A percentile compares a stretch with the other conserved stretches of the same genome.
Evolutionary conservation across 805 yeast genomes (phyloP).

Genomic region (Saccharomycopsis fodiens): DNA sequence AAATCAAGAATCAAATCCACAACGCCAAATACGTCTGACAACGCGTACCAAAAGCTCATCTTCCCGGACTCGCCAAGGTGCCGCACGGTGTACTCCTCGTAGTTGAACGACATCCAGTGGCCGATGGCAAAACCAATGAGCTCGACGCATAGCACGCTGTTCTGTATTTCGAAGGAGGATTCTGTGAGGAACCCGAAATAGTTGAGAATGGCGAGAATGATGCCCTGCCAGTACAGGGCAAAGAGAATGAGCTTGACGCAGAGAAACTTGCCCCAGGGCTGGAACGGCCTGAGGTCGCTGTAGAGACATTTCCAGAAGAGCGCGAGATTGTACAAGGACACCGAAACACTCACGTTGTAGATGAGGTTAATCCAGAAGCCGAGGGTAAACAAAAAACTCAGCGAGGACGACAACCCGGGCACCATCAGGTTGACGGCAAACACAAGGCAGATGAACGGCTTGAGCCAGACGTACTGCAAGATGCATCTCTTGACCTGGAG

Average conservation of each 20-base stretch:
- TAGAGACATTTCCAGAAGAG: constrained; percentile 90
- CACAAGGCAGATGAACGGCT: constrained; percentile 70
- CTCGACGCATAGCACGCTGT: constrained; percentile 74
- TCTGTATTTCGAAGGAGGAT: constrained; percentile 51
- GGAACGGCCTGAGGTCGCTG: constrained; percentile 63
- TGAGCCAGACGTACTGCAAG: constrained; percentile 90
- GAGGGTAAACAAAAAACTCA: constrained; percentile 31
- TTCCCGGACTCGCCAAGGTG: constrained; percentile 65
- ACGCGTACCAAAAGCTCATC: constrained; percentile 50
- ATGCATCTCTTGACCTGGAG: constrained; percentile 75
- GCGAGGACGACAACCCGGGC: constrained; percentile 40
- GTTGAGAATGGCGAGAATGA: constrained; percentile 47
- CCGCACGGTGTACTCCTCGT: constrained; percentile 56
- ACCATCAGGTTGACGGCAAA: constrained; percentile 39
- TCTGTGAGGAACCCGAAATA: constrained; percentile 36
- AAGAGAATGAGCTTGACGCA: constrained; percentile 91
- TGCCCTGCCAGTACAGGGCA: constrained; percentile 97
- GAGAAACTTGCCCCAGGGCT: constrained; percentile 87
- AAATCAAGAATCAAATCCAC: constrained; percentile 80
- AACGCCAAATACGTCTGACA: constrained; percentile 68
- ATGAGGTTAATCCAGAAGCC: constrained; percentile 58
- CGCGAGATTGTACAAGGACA: constrained; percentile 79
- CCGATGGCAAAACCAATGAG: constrained; percentile 78
- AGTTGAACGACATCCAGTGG: constrained; percentile 84
- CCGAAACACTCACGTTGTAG: constrained; percentile 74